Conservation (phyloP, 345 rosid genomes). For the Microcos paniculata region DNA sequence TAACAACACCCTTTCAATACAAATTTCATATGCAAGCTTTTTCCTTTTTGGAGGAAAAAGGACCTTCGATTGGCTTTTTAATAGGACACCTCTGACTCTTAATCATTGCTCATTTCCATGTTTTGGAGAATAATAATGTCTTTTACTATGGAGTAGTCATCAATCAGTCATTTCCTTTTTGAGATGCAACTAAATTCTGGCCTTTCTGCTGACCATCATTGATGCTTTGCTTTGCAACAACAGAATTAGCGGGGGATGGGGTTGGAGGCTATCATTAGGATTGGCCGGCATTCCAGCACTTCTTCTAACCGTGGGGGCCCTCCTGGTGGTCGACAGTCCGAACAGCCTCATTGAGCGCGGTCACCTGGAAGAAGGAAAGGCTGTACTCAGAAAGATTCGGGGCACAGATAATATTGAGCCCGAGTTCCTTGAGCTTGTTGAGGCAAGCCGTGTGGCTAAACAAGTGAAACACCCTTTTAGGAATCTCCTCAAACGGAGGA, state of each 20-base stretch:
- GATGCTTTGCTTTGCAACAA: conserved; percentile 4
- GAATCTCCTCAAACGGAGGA: conserved; percentile 69
- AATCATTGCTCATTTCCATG: not conserved
- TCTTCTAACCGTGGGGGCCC: conserved; percentile 75
- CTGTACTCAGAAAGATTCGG: conserved; percentile 70
- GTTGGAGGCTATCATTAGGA: conserved; percentile 91
- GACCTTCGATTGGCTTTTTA: not conserved
- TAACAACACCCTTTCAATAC: not conserved
- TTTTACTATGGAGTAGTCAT: not conserved
- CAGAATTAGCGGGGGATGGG: conserved; percentile 87
- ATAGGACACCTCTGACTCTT: not conserved
- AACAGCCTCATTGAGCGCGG: conserved; percentile 93
- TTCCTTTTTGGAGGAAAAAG: not conserved
- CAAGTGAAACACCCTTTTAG: conserved; percentile 90
- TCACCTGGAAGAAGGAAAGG: conserved; percentile 78
- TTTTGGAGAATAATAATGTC: not conserved
- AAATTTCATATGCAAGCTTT: not conserved
- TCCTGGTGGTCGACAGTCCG: conserved; percentile 79
- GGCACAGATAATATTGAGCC: conserved; percentile 85
- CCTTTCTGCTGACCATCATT: not conserved
- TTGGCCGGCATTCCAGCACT: conserved; percentile 87
- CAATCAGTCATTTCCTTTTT: not conserved
- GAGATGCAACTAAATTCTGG: not conserved
- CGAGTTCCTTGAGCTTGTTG: conserved; percentile 79
- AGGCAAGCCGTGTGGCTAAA: conserved; percentile 85